phyloP scores from a whole-genome alignment of 2,329 filamentous ascomycete genomes.

The Hypoxylon sp. region DNA sequence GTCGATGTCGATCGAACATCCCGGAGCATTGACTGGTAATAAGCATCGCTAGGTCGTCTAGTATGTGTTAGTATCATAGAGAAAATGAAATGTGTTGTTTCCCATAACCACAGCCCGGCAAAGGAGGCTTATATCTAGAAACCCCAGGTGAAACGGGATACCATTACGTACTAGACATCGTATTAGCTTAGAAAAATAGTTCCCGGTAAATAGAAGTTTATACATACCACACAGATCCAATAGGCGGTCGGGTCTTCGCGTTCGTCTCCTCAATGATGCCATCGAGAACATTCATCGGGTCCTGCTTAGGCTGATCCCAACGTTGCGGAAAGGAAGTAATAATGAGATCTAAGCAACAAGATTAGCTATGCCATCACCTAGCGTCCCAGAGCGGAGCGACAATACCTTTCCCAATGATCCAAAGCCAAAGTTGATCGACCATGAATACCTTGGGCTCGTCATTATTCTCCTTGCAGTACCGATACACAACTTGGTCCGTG shows the following conservation, averaged over 20 bases:
- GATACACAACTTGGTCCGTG: constrained; percentile 72
- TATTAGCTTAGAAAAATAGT: constrained; percentile 13
- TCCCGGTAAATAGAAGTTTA: not conserved
- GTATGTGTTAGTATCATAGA: constrained; percentile 16
- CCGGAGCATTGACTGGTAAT: constrained; percentile 71
- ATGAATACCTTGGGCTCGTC: constrained; percentile 71
- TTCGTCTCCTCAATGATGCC: constrained; percentile 74
- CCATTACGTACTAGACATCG: constrained; percentile 26
- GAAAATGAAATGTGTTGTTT: not conserved
- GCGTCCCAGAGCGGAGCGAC: not conserved
- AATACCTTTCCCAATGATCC: constrained; percentile 63
- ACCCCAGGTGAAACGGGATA: not conserved
- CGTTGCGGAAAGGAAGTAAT: constrained; percentile 69
- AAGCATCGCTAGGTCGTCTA: constrained; percentile 69
- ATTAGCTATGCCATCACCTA: not conserved
- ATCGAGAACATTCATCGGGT: constrained; percentile 72
- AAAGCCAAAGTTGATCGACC: constrained; percentile 77
- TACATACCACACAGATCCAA: constrained; percentile 63
- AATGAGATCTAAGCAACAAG: constrained; percentile 60
- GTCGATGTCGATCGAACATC: constrained; percentile 69
- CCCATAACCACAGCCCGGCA: not conserved
- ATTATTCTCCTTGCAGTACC: constrained; percentile 59
- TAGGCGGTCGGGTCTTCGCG: constrained; percentile 69
- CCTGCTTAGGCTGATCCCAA: constrained; percentile 70
- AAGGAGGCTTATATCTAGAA: not conserved